phyloP scores from a whole-genome alignment of 2,329 filamentous ascomycete species.

The Tolypocladium endophyticum region DNA sequence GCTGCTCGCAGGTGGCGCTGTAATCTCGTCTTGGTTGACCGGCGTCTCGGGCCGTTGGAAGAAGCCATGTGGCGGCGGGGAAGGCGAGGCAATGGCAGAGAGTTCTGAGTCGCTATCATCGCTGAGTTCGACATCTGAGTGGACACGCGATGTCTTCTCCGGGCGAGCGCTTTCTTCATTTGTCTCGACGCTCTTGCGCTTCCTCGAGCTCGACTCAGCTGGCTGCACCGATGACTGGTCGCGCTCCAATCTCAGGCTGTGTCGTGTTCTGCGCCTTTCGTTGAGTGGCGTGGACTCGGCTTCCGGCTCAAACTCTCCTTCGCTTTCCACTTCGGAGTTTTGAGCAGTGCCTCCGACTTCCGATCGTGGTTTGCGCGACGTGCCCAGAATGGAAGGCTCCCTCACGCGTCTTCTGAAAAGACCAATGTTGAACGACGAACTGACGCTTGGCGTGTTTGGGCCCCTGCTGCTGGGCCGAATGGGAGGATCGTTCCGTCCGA shows the following conservation, averaged over 20 bases:
- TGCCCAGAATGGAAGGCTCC: conserved; percentile 52
- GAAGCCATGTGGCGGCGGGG: conserved; percentile 14
- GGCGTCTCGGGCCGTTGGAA: conserved; percentile 28
- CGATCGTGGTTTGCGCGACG: conserved; percentile 31
- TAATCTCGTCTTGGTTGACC: conserved; percentile 34
- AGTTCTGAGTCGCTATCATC: conserved; percentile 26
- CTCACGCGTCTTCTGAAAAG: conserved; percentile 45
- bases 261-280: conserved; percentile 25
- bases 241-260: conserved; percentile 11
- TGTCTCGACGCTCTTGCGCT: conserved; percentile 44
- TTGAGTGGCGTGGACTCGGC: conserved; percentile 59
- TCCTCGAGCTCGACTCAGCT: conserved; percentile 29
- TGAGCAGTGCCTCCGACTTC: conserved; percentile 20
- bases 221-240: conserved; percentile 15
- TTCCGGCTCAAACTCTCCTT: conserved; percentile 46
- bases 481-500: conserved; percentile 38
- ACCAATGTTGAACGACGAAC: conserved; percentile 44
- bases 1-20: conserved; percentile 46
- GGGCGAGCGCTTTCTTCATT: conserved; percentile 26
- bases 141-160: conserved; percentile 23
- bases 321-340: conserved; percentile 27
- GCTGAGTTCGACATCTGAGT: conserved; percentile 10
- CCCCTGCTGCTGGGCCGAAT: conserved; percentile 43
- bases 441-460: conserved; percentile 35
- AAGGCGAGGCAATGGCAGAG: conserved; percentile 26